Conservation (phyloP, 2,329 filamentous ascomycete genomes). For the Aspergillus tubingensis region DNA sequence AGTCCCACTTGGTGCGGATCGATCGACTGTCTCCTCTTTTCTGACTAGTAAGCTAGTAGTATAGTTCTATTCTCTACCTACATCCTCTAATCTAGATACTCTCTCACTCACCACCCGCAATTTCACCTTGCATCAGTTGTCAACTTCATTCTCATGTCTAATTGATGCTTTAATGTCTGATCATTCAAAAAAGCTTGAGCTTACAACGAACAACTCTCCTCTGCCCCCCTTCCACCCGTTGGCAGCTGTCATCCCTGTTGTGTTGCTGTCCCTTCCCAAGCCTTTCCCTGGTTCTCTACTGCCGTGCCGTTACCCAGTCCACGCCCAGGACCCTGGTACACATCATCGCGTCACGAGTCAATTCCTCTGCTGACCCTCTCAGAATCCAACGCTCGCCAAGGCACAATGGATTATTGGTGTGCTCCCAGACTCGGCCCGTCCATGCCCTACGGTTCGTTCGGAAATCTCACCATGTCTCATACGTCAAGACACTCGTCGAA, state of each 20-base stretch:
- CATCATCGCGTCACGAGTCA: constrained; percentile 15
- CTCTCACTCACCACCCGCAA: too few species aligned
- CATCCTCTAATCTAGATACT: too few species aligned
- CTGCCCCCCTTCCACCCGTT: background rate
- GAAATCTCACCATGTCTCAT: constrained; percentile 21
- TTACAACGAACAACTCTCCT: background rate
- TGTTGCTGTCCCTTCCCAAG: background rate
- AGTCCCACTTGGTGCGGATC: background rate
- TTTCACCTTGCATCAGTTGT: background rate
- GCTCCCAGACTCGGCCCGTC: constrained; percentile 9
- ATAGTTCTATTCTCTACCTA: too few species aligned
- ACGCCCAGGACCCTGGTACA: constrained; percentile 16
- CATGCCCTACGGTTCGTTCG: constrained; percentile 8
- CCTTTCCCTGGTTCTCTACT: constrained; percentile 8
- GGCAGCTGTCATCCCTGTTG: constrained; percentile 2
- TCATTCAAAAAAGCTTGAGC: background rate
- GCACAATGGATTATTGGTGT: constrained; percentile 7
- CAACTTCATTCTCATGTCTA: background rate
- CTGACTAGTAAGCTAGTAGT: background rate
- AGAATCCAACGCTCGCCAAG: background rate
- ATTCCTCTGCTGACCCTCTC: constrained; percentile 11
- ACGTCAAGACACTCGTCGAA: constrained; percentile 25
- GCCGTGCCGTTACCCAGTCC: constrained; percentile 16
- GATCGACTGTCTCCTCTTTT: background rate
- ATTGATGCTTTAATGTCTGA: too few species aligned